Percentiles rank a stretch among this genome's conserved stretches.
phyloP scores from a whole-genome alignment of 1,284 basidiomycete genomes.

The Boletus sp. region DNA sequence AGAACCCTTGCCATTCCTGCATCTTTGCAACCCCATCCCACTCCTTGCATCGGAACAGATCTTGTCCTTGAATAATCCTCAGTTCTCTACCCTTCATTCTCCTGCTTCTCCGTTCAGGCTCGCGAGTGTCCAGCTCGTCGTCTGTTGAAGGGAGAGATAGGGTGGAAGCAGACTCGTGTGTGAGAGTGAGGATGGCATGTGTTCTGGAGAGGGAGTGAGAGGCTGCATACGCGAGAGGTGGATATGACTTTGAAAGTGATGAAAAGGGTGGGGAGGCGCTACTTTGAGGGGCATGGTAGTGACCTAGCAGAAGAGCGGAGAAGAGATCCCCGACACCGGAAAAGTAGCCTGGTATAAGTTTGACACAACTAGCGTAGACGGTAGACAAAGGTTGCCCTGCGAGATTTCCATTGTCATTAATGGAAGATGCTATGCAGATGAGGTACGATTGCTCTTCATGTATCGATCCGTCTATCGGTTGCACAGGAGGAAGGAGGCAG shows the following conservation, averaged over 20 bases:
- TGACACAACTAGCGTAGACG: constrained; percentile 71
- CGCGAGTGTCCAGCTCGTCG: constrained; percentile 64
- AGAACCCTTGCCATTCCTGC: constrained; percentile 40
- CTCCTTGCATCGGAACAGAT: constrained; percentile 41
- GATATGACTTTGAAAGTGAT: constrained; percentile 14
- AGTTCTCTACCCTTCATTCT: constrained; percentile 83
- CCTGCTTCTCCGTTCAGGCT: constrained; percentile 61
- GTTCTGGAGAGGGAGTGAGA: constrained; percentile 78
- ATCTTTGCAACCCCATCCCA: constrained; percentile 33
- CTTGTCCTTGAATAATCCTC: constrained; percentile 73
- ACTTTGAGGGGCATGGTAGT: constrained; percentile 48
- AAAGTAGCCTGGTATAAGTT: constrained; percentile 87
- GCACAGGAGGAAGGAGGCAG: constrained; percentile 33
- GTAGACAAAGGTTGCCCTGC: constrained; percentile 30
- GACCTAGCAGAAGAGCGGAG: constrained; percentile 86
- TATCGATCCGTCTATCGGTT: constrained; percentile 1
- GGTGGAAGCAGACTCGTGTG: constrained; percentile 52
- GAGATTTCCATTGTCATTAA: constrained; percentile 16
- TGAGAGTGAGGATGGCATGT: constrained; percentile 77
- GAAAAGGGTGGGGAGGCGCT: constrained; percentile 13
- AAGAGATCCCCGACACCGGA: constrained; percentile 97
- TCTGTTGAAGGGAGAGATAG: constrained; percentile 60
- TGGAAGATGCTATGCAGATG: constrained; percentile 73
- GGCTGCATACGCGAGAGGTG: constrained; percentile 43
- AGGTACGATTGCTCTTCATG: constrained; percentile 47